Evolutionary conservation across 176 grass and related monocot species (phyloP).

Genomic region (Eragrostis nindensis): DNA sequence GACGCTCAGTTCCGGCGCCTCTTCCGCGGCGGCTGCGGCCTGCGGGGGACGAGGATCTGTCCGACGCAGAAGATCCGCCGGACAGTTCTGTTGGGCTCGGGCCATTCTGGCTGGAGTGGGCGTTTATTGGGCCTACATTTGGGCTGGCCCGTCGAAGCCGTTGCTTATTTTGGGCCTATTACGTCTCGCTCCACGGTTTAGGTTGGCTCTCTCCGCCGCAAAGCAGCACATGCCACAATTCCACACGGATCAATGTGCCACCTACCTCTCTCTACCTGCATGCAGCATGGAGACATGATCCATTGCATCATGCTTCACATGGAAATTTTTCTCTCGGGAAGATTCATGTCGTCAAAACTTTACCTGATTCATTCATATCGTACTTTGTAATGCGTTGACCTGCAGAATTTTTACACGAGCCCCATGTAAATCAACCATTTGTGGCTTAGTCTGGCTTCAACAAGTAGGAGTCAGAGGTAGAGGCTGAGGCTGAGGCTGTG

Average conservation of each 20-base stretch:
- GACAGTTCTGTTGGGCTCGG: slow-evolving; percentile 2
- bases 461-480: background rate
- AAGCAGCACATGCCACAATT: background rate
- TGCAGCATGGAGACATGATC: background rate
- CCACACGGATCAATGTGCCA: background rate
- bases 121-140: background rate
- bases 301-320: background rate
- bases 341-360: background rate
- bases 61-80: background rate
- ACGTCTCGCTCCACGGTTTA: background rate
- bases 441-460: too few relatives aligned
- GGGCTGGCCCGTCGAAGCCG: too few relatives aligned
- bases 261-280: background rate
- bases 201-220: background rate
- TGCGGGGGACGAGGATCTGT: background rate
- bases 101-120: background rate
- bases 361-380: background rate
- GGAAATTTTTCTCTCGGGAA: background rate
- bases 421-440: background rate
- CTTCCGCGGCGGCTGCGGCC: too few relatives aligned
- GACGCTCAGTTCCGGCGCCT: background rate
- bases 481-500: background rate
- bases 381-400: background rate
- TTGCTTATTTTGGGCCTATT: background rate
- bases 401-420: background rate